Percentiles rank a stretch among this genome's conserved stretches.
Evolutionary conservation across 106 monocot species (phyloP).

Genomic region (Triglochin maritima): DNA sequence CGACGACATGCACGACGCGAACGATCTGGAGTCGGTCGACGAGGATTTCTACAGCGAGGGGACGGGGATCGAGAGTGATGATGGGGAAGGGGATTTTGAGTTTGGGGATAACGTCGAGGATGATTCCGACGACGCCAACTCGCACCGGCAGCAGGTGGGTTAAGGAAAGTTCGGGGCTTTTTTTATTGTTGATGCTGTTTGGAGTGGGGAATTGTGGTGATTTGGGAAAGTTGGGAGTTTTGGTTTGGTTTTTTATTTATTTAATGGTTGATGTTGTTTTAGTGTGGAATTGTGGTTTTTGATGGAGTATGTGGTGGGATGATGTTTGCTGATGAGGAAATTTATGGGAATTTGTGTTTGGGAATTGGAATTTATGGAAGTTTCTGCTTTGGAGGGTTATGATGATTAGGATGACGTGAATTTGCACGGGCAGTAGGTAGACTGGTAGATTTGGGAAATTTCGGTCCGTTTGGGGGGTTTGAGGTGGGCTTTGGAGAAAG

Average conservation of each 20-base stretch:
- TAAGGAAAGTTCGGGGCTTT: no score
- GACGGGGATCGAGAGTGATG: slow-evolving; percentile 50
- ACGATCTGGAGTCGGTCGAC: slow-evolving; percentile 56
- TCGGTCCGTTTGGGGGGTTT: not conserved
- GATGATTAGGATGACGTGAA: slow-evolving; percentile 32
- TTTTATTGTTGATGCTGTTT: no score
- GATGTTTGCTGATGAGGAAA: not conserved
- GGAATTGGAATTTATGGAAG: no score
- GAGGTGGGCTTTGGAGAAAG: no score
- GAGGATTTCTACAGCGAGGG: slow-evolving; percentile 81
- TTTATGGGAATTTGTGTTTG: slow-evolving; percentile 1
- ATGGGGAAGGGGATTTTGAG: slow-evolving; percentile 46
- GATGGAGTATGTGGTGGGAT: not conserved
- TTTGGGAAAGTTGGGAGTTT: not conserved
- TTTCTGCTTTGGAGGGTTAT: no score
- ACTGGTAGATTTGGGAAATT: slow-evolving; percentile 21
- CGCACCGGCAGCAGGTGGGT: slow-evolving; percentile 56
- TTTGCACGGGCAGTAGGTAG: slow-evolving; percentile 58
- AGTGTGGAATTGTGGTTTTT: not conserved
- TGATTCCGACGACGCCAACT: slow-evolving; percentile 31
- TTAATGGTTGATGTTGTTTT: not conserved
- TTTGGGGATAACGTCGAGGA: slow-evolving; percentile 49
- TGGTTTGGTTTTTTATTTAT: not conserved
- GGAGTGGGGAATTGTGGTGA: not conserved
- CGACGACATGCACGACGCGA: slow-evolving; percentile 74